Conservation (phyloP, 495 filamentous ascomycete species). For the Cercophora newfieldiana region DNA sequence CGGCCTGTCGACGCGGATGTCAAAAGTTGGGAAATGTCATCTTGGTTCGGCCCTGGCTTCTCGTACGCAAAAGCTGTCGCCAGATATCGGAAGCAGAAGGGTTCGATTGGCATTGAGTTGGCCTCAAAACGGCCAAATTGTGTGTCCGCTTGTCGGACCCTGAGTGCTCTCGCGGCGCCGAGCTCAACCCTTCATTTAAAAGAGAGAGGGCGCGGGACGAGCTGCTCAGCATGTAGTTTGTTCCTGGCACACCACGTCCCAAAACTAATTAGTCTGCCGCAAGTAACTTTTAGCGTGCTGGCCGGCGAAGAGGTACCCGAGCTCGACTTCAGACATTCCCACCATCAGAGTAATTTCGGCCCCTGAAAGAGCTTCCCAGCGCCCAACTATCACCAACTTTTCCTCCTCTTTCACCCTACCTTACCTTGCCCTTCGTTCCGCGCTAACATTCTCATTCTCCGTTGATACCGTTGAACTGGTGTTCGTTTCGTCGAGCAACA, state of each 20-base stretch:
- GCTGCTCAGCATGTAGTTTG: constrained; percentile 21
- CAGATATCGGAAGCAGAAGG: neutral
- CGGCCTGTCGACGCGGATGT: neutral
- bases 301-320: constrained; percentile 25
- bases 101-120: neutral
- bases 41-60: neutral
- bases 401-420: neutral
- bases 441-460: constrained; percentile 3
- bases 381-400: constrained; percentile 20
- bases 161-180: constrained; percentile 10
- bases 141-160: neutral
- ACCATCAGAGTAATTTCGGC: constrained; percentile 34
- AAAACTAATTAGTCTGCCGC: constrained; percentile 22
- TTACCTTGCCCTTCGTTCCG: neutral
- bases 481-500: neutral
- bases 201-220: constrained; percentile 12
- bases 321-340: constrained; percentile 21
- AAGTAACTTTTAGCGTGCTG: constrained; percentile 26
- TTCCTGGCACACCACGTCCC: constrained; percentile 24
- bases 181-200: constrained; percentile 22
- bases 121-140: neutral
- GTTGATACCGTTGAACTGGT: constrained; percentile 20
- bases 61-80: neutral
- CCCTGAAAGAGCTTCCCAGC: constrained; percentile 28
- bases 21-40: neutral